Evolutionary conservation across 257 asterid genomes (phyloP), one percentile per base, ranked within the genome.

Genomic region (Echium plantagineum): DNA sequence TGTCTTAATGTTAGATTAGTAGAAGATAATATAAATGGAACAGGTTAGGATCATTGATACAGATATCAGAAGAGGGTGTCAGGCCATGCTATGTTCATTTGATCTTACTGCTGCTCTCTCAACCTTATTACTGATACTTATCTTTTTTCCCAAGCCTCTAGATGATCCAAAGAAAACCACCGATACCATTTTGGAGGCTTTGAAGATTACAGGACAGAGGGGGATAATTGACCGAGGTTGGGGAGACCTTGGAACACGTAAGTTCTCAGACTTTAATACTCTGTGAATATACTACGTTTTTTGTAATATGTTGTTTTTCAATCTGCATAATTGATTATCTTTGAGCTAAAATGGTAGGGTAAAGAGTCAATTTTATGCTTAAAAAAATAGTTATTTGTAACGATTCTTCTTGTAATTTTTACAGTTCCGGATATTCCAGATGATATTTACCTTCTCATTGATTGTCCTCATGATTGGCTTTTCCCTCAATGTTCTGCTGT

Each of bases 401-500:
- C 10, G 46, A 35, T 31, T 31, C 46, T 35, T 35, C 46, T 35
- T 35, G 46, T 47, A 57, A 21, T 60, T 56, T 19, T 58, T 74
- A 72, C 88, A 93, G 98, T 73, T 70, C 74, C 84, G 21, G 84
- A 75, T 64, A 84, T 86, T 47, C 94, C 97, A 0, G 94, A 83
- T 64, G 68, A 77, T 64, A 87, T 93, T 61, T 89, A 77, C 80
- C 84, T 81, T 59, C 80, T 93, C 0, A 77, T 72, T 64, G 97
- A 93, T 73, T 93, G 94, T 77, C 98, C 98, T 66, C 98, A 93
- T 55, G 98, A 93, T 75, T 89, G 98, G 98, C 70, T 93, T 72
- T 93, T 93, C 78, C 94, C 98, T 74, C 95, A 75, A 66, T 93
- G 98, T 58, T 83, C 97, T 9, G 94, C 98, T 60, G 98, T 93